Evolutionary conservation across 2,329 filamentous ascomycete species (phyloP), one percentile per base, ranked within the genome.

Genomic region (Fusarium irregulare): DNA sequence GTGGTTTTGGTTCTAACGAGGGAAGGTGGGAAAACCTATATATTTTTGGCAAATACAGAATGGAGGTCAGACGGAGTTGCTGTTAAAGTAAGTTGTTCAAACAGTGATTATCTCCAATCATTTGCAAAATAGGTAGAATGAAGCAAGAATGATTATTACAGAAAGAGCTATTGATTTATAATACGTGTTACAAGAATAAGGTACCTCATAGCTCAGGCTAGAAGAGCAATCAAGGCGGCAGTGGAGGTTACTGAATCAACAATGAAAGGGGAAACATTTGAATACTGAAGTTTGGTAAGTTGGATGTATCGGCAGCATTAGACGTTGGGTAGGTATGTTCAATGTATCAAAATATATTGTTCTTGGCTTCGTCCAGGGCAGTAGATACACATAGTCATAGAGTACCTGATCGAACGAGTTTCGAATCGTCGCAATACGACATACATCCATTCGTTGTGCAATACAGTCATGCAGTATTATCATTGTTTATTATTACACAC

Each of bases 51-150:
- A 60, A 44, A 28, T 14, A 40, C 62, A 61, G 56, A 64, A 64
- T 25, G 67, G 54, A 66, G 47, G 54, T 63, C 65, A 66, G 64
- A 64, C 66, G 60, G 60, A 65, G 53, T 68, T 30, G 27, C 27
- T 11, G 27, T 28, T 28, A 28, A 12, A 28, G 27, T 12, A 12
- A 28, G 27, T 12, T 76, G 78, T 76, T 74, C 76, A 75, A 77
- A 80, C 74, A 73, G 76, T 77, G 73, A 78, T 76, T 13, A 79
- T 80, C 77, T n/a, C 34, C 34, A 18, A 37, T 37, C 18, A n/a
- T 37, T 11, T 37, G 18, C 34, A n/a, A 18, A 4, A 37, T n/a
- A 37, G 3, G n/a, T n/a, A 37, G 18, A 37, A 37, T n/a, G 10
- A 11, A 37, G 34, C 34, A 37, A 37, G 18, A 37, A 18, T n/a